Evolutionary conservation across 2,329 filamentous ascomycete species (phyloP).

Genomic region (Hypoxylon sp.): DNA sequence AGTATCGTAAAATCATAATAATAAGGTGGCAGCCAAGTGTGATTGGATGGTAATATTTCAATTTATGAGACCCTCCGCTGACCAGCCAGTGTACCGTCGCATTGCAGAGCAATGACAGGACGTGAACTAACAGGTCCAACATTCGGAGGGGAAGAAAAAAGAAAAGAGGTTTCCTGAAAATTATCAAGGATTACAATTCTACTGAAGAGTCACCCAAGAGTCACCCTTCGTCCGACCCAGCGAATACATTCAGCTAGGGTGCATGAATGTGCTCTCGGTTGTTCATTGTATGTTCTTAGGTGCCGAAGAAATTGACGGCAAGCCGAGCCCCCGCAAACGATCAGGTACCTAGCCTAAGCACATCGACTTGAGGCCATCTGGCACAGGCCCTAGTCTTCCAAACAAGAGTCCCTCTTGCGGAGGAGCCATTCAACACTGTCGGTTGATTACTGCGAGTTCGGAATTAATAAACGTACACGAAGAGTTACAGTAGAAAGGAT

Average conservation of each 20-base stretch:
- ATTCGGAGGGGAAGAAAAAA: not conserved
- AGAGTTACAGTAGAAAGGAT: not conserved
- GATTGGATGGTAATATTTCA: constrained; percentile 21
- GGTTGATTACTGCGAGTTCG: constrained; percentile 36
- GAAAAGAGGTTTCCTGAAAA: not conserved
- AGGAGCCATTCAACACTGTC: constrained; percentile 31
- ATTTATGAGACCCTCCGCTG: constrained; percentile 2
- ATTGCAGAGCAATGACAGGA: constrained; percentile 1
- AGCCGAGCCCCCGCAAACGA: not conserved
- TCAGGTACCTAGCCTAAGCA: not conserved
- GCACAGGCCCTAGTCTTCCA: not conserved
- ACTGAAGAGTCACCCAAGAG: not conserved
- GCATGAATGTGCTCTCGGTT: not conserved
- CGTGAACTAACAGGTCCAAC: not conserved
- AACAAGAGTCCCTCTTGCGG: not conserved
- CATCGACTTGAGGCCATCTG: not conserved
- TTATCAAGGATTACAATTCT: not conserved
- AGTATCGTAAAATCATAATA: not conserved
- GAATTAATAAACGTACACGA: constrained; percentile 11
- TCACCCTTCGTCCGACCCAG: not conserved
- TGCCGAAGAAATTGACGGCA: not conserved
- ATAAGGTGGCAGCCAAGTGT: not conserved
- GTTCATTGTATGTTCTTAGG: not conserved
- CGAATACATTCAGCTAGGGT: not conserved
- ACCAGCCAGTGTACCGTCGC: constrained; percentile 2